Conservation (phyloP, 495 filamentous ascomycete species). For the Filosporella fistucella region DNA sequence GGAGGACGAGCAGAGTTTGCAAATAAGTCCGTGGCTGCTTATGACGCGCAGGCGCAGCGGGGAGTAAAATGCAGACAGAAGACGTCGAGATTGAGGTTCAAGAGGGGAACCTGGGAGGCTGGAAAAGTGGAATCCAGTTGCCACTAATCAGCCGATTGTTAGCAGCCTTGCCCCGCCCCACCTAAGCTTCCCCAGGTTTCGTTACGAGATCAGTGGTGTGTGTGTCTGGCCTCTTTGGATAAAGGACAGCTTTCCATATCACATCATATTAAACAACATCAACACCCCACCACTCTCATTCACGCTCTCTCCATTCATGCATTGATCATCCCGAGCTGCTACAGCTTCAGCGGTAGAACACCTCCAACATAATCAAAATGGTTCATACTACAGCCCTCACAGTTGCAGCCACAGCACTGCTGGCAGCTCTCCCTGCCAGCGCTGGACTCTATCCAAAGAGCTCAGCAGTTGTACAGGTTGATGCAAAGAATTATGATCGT, state of each 20-base stretch:
- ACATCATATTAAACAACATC: background rate
- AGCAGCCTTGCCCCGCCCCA: conserved; percentile 10
- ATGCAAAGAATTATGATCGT: conserved; percentile 76
- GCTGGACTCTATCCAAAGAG: conserved; percentile 78
- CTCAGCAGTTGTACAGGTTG: conserved; percentile 82
- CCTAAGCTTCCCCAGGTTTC: conserved; percentile 8
- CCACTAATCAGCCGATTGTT: background rate
- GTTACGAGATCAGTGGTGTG: too few relatives aligned
- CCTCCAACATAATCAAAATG: conserved; percentile 16
- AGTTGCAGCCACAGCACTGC: conserved; percentile 44
- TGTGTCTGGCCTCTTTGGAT: conserved; percentile 17
- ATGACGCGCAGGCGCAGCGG: conserved; percentile 11
- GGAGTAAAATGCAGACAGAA: background rate
- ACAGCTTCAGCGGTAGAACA: conserved; percentile 21
- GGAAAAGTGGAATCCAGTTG: background rate
- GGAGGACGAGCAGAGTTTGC: background rate
- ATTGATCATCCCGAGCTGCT: conserved; percentile 15
- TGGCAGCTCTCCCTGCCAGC: conserved; percentile 59
- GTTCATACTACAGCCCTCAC: conserved; percentile 19
- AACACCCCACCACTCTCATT: background rate
- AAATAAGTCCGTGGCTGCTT: conserved; percentile 6
- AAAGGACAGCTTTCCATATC: conserved; percentile 22
- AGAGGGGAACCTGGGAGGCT: conserved; percentile 1
- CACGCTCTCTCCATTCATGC: conserved; percentile 5
- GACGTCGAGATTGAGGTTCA: background rate